phyloP scores from a whole-genome alignment of 129 eudicot species.

The Lonicera japonica region DNA sequence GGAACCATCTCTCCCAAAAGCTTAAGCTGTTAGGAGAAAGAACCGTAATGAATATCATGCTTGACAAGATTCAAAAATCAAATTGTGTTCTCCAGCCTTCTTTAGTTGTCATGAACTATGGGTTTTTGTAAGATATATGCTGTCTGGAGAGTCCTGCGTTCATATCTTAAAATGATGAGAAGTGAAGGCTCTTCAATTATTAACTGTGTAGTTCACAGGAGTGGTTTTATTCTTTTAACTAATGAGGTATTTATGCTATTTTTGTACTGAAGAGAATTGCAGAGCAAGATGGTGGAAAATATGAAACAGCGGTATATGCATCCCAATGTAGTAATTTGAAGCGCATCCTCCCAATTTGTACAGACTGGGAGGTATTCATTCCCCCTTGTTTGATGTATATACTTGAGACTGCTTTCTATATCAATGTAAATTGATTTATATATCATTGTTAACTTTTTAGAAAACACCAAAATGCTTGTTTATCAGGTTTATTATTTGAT shows the following conservation, averaged over 20 bases:
- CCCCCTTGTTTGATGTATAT: background rate
- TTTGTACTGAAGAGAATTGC: slow-evolving; percentile 64
- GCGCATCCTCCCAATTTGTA: slow-evolving; percentile 77
- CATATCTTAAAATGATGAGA: background rate
- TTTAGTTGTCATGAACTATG: background rate
- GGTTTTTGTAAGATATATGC: background rate
- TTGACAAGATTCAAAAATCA: background rate
- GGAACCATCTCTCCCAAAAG: no score
- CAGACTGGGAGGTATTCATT: slow-evolving; percentile 85
- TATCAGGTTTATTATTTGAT: no score
- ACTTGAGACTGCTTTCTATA: background rate
- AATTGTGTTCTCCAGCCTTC: background rate
- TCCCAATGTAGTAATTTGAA: slow-evolving; percentile 82
- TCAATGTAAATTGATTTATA: no score
- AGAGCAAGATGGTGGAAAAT: slow-evolving; percentile 88
- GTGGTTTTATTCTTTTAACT: slow-evolving; percentile 14
- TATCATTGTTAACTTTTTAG: background rate
- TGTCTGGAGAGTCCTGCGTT: background rate
- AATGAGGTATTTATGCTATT: slow-evolving; percentile 14
- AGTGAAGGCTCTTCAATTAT: no score
- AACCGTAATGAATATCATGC: no score
- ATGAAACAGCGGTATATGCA: slow-evolving; percentile 86
- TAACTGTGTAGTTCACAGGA: background rate
- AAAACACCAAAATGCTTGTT: background rate
- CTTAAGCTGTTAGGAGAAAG: no score